Conservation (phyloP, 805 yeast species). For the Scheffersomyces coipomensis region DNA sequence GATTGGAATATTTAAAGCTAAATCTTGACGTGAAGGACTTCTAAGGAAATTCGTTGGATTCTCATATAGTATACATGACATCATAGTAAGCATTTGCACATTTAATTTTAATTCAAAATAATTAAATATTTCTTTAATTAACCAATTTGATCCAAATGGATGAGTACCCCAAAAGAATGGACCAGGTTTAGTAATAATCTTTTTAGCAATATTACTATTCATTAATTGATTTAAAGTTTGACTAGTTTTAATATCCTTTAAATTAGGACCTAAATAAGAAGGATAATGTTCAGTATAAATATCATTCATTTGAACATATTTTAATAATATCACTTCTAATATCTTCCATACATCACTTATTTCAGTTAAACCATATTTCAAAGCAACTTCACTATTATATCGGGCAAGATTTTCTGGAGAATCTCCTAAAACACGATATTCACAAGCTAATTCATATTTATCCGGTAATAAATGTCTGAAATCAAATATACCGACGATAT, state of each 20-base stretch:
- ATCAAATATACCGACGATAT: conserved; percentile 63
- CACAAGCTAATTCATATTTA: conserved; percentile 65
- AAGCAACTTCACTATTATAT: conserved; percentile 72
- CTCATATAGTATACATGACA: conserved; percentile 68
- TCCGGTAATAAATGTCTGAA: conserved; percentile 73
- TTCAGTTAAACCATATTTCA: conserved; percentile 55
- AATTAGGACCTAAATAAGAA: not conserved
- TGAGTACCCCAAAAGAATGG: conserved; percentile 75
- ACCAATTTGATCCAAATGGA: conserved; percentile 71
- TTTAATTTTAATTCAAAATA: conserved; percentile 67
- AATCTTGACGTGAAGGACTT: conserved; percentile 15
- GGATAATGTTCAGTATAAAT: not conserved
- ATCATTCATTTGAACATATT: conserved; percentile 29
- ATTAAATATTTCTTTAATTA: conserved; percentile 57
- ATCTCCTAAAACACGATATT: conserved; percentile 62
- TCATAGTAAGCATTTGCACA: conserved; percentile 87
- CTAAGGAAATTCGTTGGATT: conserved; percentile 22
- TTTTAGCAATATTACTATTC: conserved; percentile 7
- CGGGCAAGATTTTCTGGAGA: conserved; percentile 62
- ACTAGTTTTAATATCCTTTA: not conserved
- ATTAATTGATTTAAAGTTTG: not conserved
- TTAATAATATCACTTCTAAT: conserved; percentile 45
- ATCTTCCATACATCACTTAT: conserved; percentile 77
- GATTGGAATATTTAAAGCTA: conserved; percentile 36
- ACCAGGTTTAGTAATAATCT: not conserved